phyloP scores from a whole-genome alignment of 129 eudicot species.

The Artemisia argyi region DNA sequence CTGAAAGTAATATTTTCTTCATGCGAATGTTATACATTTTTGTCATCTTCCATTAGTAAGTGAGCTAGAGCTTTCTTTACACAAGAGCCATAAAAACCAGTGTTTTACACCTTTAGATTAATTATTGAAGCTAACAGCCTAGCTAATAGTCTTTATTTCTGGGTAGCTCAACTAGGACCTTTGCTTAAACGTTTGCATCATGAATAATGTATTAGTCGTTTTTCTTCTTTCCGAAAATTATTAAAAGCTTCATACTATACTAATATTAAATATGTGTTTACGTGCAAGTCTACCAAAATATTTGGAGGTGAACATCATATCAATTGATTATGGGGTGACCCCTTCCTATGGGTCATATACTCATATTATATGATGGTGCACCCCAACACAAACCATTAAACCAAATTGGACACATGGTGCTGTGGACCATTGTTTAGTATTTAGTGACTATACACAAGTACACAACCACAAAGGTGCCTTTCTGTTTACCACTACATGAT shows the following conservation, averaged over 20 bases:
- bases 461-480: slow-evolving; percentile 11
- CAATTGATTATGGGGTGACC: slow-evolving; percentile 21
- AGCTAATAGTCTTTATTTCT: too few species aligned
- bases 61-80: too few species aligned
- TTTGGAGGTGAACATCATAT: slow-evolving; percentile 13
- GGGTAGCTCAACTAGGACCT: too few species aligned
- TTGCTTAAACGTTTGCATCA: too few species aligned
- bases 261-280: background rate
- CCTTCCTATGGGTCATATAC: slow-evolving; percentile 3
- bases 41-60: too few species aligned
- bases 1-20: too few species aligned
- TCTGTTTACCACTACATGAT: slow-evolving; percentile 14
- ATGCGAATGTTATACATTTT: too few species aligned
- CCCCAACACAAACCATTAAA: slow-evolving; percentile 23
- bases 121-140: too few species aligned
- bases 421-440: slow-evolving; percentile 33
- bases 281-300: background rate
- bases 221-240: too few species aligned
- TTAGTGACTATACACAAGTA: slow-evolving; percentile 2
- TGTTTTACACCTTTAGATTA: too few species aligned
- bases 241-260: background rate
- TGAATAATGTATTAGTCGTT: too few species aligned
- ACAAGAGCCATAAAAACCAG: too few species aligned
- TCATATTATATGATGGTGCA: slow-evolving; percentile 9
- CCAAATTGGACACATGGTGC: slow-evolving; percentile 34